Evolutionary conservation across 2,329 filamentous ascomycete genomes (phyloP).

Genomic region (Pseudogymnoascus sp.): DNA sequence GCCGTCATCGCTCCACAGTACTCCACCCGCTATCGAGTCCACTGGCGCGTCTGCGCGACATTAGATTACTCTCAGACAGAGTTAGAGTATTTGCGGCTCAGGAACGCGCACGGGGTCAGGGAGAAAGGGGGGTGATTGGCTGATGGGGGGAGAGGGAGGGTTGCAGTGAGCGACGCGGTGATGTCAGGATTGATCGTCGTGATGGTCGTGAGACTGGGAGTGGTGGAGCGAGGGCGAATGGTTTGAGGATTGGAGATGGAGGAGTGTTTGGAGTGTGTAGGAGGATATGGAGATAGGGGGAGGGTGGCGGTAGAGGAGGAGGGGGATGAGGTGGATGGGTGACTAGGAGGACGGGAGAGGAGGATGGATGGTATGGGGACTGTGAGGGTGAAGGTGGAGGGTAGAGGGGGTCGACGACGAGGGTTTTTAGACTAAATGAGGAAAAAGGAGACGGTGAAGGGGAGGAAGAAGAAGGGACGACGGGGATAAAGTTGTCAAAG

Average conservation of each 20-base stretch:
- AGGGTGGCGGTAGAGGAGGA: background rate
- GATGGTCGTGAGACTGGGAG: background rate
- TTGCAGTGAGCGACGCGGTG: background rate
- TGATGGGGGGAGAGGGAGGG: background rate
- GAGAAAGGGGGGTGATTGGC: background rate
- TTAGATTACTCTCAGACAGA: background rate
- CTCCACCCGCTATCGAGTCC: background rate
- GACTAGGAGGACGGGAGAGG: background rate
- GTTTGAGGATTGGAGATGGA: background rate
- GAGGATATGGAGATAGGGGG: background rate
- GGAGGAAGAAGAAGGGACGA: background rate
- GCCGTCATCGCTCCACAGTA: background rate
- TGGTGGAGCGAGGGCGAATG: background rate
- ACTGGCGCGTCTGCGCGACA: background rate
- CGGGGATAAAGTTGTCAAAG: background rate
- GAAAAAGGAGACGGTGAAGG: background rate
- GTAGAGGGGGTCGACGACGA: background rate
- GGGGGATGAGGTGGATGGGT: background rate
- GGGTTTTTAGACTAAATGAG: background rate
- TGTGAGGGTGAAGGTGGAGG: background rate
- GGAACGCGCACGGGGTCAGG: background rate
- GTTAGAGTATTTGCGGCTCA: conserved; percentile 1
- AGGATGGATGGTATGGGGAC: background rate
- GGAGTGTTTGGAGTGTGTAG: background rate
- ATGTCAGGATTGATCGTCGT: conserved; percentile 1